Evolutionary conservation across 257 asterid species (phyloP), one percentile per base, ranked within the genome.

Genomic region (Plantago major): DNA sequence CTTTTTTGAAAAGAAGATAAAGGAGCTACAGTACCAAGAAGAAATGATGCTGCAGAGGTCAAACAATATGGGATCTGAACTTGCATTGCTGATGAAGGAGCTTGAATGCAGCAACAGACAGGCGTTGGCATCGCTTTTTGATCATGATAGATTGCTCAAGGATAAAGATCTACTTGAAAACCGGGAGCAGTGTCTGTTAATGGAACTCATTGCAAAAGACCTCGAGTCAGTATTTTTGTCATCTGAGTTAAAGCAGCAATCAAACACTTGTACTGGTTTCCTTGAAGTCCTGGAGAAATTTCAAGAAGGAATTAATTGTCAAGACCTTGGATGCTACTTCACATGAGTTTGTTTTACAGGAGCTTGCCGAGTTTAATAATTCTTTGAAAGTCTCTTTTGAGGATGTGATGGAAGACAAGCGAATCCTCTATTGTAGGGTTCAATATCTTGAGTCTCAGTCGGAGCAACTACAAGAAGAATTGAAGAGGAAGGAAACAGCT

Each of bases 21-120:
- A 72, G 45, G 82, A 81, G 74, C 65, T 93, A 58, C 96, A 82
- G 75, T 57, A 63, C 63, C 94, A 80, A 70, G 97, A 93, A 71
- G 95, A 89, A 83, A 50, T 76, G 73, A 87, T 89, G 95, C 73
- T 89, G 78, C 82, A 81, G 66, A 82, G 86, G 76, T 87, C 96
- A 11, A 81, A 80, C 58, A 80, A 75, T 73, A 76, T 93, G 68
- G 96, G 97, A 40, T 82, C 81, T 68, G 94, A 93, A 58, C 82
- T 93, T 66, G 79, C 81, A 26, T 55, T 50, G 62, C 66, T 93
- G 58, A 78, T 85, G 85, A 82, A 71, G 83, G 95, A 87, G 79
- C 70, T 93, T 56, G 92, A 85, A 73, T 76, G 69, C 54, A 85
- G 88, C 68, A 83, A 83, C 74, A 73, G 66, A 56, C 65, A 73